Evolutionary conservation across 176 grass and related monocot species (phyloP), one percentile per base, ranked within the genome.

Genomic region (Musa beccarii): DNA sequence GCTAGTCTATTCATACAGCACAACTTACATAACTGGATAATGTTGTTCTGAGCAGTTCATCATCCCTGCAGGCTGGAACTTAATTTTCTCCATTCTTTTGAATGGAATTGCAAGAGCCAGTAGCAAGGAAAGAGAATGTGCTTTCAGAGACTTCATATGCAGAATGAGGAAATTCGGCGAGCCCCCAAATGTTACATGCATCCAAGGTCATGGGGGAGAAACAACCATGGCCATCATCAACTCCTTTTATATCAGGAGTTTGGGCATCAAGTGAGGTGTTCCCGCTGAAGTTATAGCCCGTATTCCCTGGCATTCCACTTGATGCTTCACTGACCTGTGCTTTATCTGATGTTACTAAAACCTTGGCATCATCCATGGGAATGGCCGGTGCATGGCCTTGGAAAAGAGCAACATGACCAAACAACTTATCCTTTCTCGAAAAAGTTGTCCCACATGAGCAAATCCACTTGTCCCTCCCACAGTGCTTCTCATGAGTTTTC

Each of bases 121-220:
- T 49, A 69, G 34, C 14, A 69, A n/a, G 34, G 49, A 51, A 69
- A 17, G 67, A 69, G 67, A 69, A 51, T 9, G 67, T 2, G 15
- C 67, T 69, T 69, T 50, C 67, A 51, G 67, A 85, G 54, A 89
- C 83, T 63, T 84, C 84, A 56, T 86, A 59, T 10, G 69, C 43
- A 16, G 79, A 20, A 8, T 24, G 3, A 16, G 24, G 52, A 3
- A 86, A 79, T 7, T 86, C 70, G 70, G 77, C 79, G 24, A 90
- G 75, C 8, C 82, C 85, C 19, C 67, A 79, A 0, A 90, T 82
- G 19, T 66, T 83, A 59, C 79, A 87, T 14, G 64, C 67, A 55
- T 84, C 63, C 54, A 80, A 50, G 19, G 54, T 80, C 63, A 80
- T 24, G 0, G 76, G 82, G 1, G 79, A 74, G 10, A 79, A 23